Conservation (phyloP, 176 grass and related monocot genomes). For the Hordeum marinum region DNA sequence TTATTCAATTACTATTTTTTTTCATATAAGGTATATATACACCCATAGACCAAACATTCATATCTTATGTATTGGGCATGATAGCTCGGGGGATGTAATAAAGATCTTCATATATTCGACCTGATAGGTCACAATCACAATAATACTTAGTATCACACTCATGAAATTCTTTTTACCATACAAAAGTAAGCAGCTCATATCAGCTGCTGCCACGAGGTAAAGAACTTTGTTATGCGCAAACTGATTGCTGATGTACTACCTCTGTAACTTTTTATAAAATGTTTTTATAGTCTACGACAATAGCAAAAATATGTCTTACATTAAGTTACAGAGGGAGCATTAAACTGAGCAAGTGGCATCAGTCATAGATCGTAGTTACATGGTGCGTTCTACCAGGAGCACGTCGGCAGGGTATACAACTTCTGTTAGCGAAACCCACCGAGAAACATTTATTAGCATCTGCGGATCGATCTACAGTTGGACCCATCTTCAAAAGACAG, state of each 20-base stretch:
- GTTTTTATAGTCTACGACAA: too few species aligned
- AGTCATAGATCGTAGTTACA: neutral
- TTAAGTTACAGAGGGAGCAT: neutral
- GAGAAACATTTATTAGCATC: neutral
- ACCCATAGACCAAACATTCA: too few species aligned
- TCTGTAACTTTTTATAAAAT: too few species aligned
- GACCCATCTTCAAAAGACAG: neutral
- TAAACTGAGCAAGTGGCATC: neutral
- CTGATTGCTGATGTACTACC: neutral
- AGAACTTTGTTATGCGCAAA: neutral
- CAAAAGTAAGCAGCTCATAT: neutral
- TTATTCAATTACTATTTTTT: too few species aligned
- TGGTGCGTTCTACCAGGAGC: neutral
- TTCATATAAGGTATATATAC: too few species aligned
- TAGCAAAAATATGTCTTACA: too few species aligned
- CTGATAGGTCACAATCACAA: neutral
- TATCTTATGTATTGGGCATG: neutral
- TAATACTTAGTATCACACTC: neutral
- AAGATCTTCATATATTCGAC: neutral
- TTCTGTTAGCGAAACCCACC: neutral
- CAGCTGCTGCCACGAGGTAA: neutral
- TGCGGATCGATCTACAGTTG: neutral
- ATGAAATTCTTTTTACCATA: neutral
- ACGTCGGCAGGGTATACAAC: neutral
- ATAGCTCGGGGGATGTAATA: neutral